Base-by-base conservation (phyloP, 225 moss, liverwort and hornwort species). In the Bryum argenteum region DNA sequence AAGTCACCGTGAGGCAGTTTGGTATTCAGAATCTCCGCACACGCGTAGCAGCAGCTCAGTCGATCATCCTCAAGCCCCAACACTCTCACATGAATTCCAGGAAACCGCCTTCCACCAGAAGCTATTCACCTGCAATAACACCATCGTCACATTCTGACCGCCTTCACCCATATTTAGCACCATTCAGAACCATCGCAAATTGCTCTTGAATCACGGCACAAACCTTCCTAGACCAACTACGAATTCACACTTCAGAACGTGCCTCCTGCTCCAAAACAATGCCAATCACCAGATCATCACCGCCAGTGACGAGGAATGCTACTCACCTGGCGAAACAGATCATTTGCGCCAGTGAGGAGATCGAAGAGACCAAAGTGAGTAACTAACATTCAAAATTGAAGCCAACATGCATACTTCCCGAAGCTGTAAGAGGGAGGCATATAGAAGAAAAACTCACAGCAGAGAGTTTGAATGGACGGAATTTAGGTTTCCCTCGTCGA, bases 1-100 rank as follows among this genome's bases (percentile, higher is more conserved):
- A 83, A 51, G 62, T 83, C 83, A 54, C 83, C 83, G 17, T 79
- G 61, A 50, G 83, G 83, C 83, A 83, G 79, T 70, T 70, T 83
- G 73, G 72, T 43, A 26, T 20, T 41, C 11, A 9, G 45, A 45
- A 11, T 21, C 55, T 40, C 20, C 41, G 15, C 23, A 41, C 6
- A 41, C 61, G 20, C 61, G 2, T 21, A 19, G 11, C 24, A 23
- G n/a, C n/a, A n/a, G 8, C 23, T 53, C 65, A 50, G 18, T 15
- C 26, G 33, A 22, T 39, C 9, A 38, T 54, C 53, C 45, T 24
- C 67, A 8, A 26, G 14, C 20, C 37, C 67, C 57, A 17, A 42
- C n/a, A 19, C 43, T 33, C 10, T 5, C 20, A 42, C 26, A 58
- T 19, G 47, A 56, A 63, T 37, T 45, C 40, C 67, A 40, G 51